Conservation (phyloP, 352 stramenopile genomes). For the Elongisporangium anandrum region DNA sequence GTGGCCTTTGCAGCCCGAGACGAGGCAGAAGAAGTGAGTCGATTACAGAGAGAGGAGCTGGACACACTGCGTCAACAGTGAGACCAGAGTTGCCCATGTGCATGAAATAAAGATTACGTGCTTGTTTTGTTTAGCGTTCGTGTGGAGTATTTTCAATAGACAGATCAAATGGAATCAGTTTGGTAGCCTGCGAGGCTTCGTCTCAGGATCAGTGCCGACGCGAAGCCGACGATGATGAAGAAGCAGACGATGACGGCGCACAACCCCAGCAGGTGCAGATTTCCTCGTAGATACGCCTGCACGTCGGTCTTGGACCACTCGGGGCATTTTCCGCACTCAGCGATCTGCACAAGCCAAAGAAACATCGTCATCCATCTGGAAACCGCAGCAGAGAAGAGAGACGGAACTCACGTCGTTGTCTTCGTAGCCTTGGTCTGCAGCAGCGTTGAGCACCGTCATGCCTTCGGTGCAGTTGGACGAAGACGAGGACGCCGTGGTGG, state of each 20-base stretch:
- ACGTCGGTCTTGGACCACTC: constrained; percentile 73
- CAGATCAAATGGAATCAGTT: constrained; percentile 74
- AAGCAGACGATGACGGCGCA: constrained; percentile 65
- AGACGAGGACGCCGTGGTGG: constrained; percentile 7
- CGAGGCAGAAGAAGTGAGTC: constrained; percentile 41
- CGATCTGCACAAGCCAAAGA: constrained; percentile 33
- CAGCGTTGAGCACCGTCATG: constrained; percentile 51
- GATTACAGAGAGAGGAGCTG: constrained; percentile 38
- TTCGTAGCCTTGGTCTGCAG: constrained; percentile 49
- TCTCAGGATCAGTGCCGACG: constrained; percentile 62
- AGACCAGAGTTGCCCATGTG: constrained; percentile 8
- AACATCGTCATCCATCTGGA: constrained; percentile 6
- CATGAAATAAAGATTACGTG: constrained; percentile 16
- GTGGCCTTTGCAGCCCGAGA: constrained; percentile 65
- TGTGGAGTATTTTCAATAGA: not conserved
- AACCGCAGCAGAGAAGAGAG: not conserved
- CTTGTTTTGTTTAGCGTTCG: constrained; percentile 5
- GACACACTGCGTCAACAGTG: constrained; percentile 23
- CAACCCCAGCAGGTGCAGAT: constrained; percentile 59
- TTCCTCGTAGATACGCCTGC: constrained; percentile 58
- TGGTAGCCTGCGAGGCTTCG: constrained; percentile 76
- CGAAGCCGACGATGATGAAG: constrained; percentile 74
- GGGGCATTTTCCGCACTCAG: constrained; percentile 65
- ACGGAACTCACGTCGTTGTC: constrained; percentile 50
- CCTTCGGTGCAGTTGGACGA: constrained; percentile 29